A percentile compares a stretch with the other conserved stretches of the same genome.
phyloP scores from a whole-genome alignment of 2,329 filamentous ascomycete genomes.

The Penicillium fuscoglaucum region DNA sequence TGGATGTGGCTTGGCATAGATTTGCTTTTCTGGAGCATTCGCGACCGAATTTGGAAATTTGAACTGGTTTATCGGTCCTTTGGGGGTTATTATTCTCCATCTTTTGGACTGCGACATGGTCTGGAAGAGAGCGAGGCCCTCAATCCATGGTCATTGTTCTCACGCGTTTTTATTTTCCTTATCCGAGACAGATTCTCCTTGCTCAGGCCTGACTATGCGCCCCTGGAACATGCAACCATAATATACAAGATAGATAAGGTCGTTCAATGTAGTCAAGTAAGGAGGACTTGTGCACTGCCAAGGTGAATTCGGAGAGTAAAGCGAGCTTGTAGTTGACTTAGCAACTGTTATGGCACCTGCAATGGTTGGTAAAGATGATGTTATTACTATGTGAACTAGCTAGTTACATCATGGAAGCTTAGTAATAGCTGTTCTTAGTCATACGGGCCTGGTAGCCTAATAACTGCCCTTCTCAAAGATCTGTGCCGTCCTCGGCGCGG shows the following conservation, averaged over 20 bases:
- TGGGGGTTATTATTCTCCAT: not conserved
- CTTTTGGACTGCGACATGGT: not conserved
- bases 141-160: not conserved
- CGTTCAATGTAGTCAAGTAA: not conserved
- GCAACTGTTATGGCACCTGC: too few relatives aligned
- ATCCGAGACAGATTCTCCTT: conserved; percentile 10
- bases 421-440: too few relatives aligned
- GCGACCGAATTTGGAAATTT: not conserved
- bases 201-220: not conserved
- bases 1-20: conserved; percentile 19
- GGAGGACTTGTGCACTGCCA: not conserved
- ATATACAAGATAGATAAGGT: not conserved
- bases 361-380: too few relatives aligned
- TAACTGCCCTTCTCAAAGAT: too few relatives aligned
- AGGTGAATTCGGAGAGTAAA: not conserved
- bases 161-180: not conserved
- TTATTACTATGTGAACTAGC: too few relatives aligned
- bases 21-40: conserved; percentile 9
- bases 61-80: not conserved
- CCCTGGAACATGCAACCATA: not conserved
- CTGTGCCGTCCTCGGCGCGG: too few relatives aligned
- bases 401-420: too few relatives aligned
- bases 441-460: too few relatives aligned
- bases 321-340: not conserved
- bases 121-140: not conserved